Percentiles rank a stretch among this genome's conserved stretches.
Evolutionary conservation across 805 yeast genomes (phyloP).

Genomic region (Jamesozyma hellenica): DNA sequence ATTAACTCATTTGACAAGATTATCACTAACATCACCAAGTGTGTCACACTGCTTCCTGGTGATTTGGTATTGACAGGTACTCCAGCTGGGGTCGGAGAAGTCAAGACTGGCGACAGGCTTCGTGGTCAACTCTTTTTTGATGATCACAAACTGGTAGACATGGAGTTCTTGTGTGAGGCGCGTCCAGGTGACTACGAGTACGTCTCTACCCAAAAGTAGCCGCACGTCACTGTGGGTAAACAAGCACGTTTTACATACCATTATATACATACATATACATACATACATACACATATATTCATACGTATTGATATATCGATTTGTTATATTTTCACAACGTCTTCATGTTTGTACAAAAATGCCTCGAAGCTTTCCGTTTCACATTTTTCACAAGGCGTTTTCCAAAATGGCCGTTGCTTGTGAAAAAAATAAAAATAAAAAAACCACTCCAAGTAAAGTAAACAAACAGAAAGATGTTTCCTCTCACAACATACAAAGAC

Average conservation of each 20-base stretch:
- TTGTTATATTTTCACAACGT: too few species aligned
- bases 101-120: conserved; percentile 69
- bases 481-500: too few species aligned
- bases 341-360: too few species aligned
- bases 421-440: conserved; percentile 30
- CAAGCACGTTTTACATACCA: too few species aligned
- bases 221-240: neutral
- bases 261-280: neutral
- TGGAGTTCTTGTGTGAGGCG: conserved; percentile 30
- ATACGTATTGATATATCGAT: too few species aligned
- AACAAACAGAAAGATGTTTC: neutral
- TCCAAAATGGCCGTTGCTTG: conserved; percentile 22
- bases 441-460: neutral
- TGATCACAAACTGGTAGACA: conserved; percentile 46
- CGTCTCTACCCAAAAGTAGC: neutral
- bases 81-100: conserved; percentile 91
- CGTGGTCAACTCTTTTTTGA: conserved; percentile 51
- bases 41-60: conserved; percentile 85
- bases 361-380: too few species aligned
- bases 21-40: conserved; percentile 68
- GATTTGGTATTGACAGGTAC: conserved; percentile 93
- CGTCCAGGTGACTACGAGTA: conserved; percentile 37
- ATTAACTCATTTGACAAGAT: conserved; percentile 77
- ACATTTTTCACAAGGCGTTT: too few species aligned
- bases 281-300: neutral